Base-by-base conservation (phyloP, 106 monocot genomes). In the Gastrodia elata region DNA sequence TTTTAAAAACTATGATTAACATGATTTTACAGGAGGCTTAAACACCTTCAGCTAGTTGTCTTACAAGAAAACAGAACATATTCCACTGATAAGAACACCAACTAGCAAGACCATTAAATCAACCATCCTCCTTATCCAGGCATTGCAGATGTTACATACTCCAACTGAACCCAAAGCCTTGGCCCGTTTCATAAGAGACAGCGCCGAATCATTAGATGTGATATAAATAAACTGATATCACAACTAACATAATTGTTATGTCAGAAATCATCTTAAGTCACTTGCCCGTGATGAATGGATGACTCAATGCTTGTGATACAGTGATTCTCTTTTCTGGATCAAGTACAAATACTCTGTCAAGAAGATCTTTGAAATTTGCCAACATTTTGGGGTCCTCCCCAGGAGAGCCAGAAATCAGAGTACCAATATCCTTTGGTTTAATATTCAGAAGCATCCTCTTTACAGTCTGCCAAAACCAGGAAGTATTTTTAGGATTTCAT, bases 201-300 rank as follows among this genome's bases (percentile, higher is more conserved):
- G 64, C 52, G 72, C 61, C 70, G 59, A 86, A 84, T 44, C 39
- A 97, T 93, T 81, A 84, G 87, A 87, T 71, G 80, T 77, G 68
- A 49, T 78, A 74, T 33, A 77, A 48, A 81, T 80, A 81, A 78
- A 75, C 77, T 55, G 81, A 81, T 46, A 82, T 73, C 71, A 83
- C 80, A 89, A 71, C 65, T 93, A 84, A 84, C 40, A 75, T 27
- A 78, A 80, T 80, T 71, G 40, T 72, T 76, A 39, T 73, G 71
- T 87, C 82, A 83, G 82, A 80, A 90, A 83, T 77, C 87, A 90
- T 84, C 84, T 78, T 80, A 83, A 55, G 84, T 96, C 93, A 97
- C 93, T 97, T 97, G 92, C 97, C 90, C 81, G 97, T 93, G 84
- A 97, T 97, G 79, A 97, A 97, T 59, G 97, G 88, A 82, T 97